Conservation (phyloP, 768 basidiomycete genomes). For the Jaapia argillacea region DNA sequence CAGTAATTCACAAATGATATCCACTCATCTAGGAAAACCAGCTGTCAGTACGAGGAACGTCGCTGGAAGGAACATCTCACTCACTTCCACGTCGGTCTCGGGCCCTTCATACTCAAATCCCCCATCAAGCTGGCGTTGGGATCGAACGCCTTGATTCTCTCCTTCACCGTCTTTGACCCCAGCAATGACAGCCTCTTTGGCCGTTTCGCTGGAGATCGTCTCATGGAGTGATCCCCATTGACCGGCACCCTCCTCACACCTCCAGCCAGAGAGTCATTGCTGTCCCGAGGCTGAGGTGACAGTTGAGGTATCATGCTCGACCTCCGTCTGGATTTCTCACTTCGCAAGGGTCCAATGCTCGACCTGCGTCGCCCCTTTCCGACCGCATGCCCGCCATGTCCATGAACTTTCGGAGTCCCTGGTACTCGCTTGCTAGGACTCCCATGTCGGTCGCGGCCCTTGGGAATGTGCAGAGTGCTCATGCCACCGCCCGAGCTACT, state of each 20-base stretch:
- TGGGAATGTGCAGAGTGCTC: constrained; percentile 20
- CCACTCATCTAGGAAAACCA: no score
- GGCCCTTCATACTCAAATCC: constrained; percentile 38
- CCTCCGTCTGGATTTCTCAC: constrained; percentile 61
- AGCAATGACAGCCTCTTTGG: constrained; percentile 47
- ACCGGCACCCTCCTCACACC: constrained; percentile 33
- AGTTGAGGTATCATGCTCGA: constrained; percentile 77
- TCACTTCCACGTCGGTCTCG: constrained; percentile 54
- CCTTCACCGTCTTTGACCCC: constrained; percentile 21
- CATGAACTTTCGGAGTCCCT: constrained; percentile 27
- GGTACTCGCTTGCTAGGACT: constrained; percentile 45
- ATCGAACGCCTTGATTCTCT: constrained; percentile 6
- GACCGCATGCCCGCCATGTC: constrained; percentile 19
- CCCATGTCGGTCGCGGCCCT: constrained; percentile 22
- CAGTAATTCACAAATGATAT: no score
- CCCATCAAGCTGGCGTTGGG: constrained; percentile 32
- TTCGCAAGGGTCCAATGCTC: constrained; percentile 65
- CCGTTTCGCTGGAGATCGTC: constrained; percentile 49
- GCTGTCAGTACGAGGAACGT: no score
- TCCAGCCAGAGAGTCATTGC: constrained; percentile 5
- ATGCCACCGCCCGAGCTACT: constrained; percentile 14
- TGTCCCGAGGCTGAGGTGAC: constrained; percentile 33
- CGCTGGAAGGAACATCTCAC: no score
- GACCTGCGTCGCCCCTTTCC: constrained; percentile 51
- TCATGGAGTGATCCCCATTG: constrained; percentile 10